Base-by-base conservation (phyloP, 495 filamentous ascomycete species). In the Aspergillus sparsus region DNA sequence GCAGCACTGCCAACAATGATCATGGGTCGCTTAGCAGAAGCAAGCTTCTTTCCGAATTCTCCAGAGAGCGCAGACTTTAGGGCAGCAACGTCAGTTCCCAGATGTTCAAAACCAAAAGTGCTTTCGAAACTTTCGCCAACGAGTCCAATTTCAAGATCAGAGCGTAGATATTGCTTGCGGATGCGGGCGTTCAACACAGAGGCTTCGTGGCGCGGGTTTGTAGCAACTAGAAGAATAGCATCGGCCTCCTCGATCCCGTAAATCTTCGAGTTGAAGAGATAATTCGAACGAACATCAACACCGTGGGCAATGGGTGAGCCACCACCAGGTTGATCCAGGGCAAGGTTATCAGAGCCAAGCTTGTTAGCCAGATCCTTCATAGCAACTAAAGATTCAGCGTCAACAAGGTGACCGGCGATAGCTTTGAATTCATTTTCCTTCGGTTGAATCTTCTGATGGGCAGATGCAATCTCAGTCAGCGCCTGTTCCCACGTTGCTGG, bases 351-450 rank as follows among this genome's bases (percentile, higher is more conserved):
- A 10, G 95, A 97, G 50, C 90, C 91, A 55, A 98, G 88, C 75
- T 88, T 93, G 80, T 98, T 98, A 63, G 90, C 88, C 54, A 98
- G 77, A 70, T 98, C 94, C 80, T 98, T 98, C 83, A 96, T 90
- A 34, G 93, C 94, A 57, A 98, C 93, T 49, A 98, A 79, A 1
- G 92, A 89, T 77, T 98, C 94, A 12, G 88, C 87, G 69, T 98
- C 94, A 42, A 89, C 86, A 31, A 98, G 84, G 62, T 93, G 89
- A 51, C 94, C 94, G 58, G 93, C 91, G 68, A 98, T 85, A 34
- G 83, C 93, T 80, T 98, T 97, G 82, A 98, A 93, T 74, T 98
- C 95, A 68, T 98, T 89, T 5, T 83, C 89, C 73, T 91, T 87
- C 10, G 89, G 89, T 58, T 87, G 84, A 15, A 93, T 76, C 56